Base-by-base conservation (phyloP, 2,329 filamentous ascomycete genomes). In the Alternaria atra region DNA sequence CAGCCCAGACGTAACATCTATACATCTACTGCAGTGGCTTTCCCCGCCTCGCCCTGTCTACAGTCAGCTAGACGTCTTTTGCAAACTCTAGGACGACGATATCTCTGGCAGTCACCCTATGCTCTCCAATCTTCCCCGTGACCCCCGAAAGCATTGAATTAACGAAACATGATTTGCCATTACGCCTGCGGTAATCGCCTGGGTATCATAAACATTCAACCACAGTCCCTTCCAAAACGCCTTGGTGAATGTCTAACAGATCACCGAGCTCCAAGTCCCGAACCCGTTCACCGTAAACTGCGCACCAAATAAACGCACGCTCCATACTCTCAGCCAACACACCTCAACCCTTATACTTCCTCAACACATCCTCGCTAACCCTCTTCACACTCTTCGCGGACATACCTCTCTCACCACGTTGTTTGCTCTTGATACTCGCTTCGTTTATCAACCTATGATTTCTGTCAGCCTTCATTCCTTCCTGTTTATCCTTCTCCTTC, bases 351-450 rank as follows among this genome's bases (percentile, higher is more conserved):
- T 78, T 79, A 35, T 71, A 77, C 67, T 73, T 75, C 68, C 76
- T 73, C 72, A 80, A 73, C 42, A 67, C 70, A 40, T 63, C 91
- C 77, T 90, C 87, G 2, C 91, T 91, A 47, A 91, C 91, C 76
- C 91, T 94, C 76, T 89, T 88, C 50, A 97, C 86, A 63, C 90
- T 91, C 72, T 89, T 88, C 2, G 90, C 89, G n/a, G 90, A 90
- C 58, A 96, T 84, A 5, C 86, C 86, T 68, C 88, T 87, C 74
- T 95, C 92, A 23, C 91, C 90, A 12, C 87, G 84, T 75, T 90
- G 87, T 73, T 91, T 93, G 51, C 91, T 88, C 71, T 89, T 87
- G 63, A 94, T 94, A 2, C 87, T 85, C 0, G 92, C 90, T 80
- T 95, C 92, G 67, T 91, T 92, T 77, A 96, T 86, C 53, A 96